These are phyloP conservation scores for Fusarium circinatum DNA, from an alignment of 2,329 filamentous ascomycete species.

Conservation along the genomic window DNA sequence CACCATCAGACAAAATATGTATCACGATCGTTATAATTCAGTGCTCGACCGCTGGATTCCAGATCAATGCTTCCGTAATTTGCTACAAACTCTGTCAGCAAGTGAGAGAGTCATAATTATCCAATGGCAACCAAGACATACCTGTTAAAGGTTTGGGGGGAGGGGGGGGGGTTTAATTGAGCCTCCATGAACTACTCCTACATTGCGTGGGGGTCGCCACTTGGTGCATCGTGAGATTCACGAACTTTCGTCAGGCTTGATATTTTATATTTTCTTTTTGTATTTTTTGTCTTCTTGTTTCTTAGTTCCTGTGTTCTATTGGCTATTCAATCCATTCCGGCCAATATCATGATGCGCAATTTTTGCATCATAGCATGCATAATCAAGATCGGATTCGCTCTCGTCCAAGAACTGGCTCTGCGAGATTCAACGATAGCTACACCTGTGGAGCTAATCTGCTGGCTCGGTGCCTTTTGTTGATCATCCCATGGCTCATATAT, in stretches of 20 bases:
- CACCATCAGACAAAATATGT: not conserved
- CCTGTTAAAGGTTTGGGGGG: not conserved
- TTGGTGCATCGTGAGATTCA: not conserved
- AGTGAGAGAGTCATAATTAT: not conserved
- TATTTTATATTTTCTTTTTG: not conserved
- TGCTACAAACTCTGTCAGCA: not conserved
- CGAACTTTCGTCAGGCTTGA: not conserved
- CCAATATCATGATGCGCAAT: not conserved
- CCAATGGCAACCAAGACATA: not conserved
- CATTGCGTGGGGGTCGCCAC: not conserved
- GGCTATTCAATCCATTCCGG: not conserved
- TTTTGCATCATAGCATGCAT: constrained; percentile 1
- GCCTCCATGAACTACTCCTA: not conserved
- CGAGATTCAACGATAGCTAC: constrained; percentile 6
- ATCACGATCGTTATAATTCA: constrained; percentile 5
- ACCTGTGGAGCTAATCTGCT: not conserved
- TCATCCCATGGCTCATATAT: not conserved
- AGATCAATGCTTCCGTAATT: not conserved
- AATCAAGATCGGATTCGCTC: not conserved
- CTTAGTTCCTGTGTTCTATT: not conserved
- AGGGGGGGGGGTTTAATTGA: not conserved
- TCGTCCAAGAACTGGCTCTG: not conserved
- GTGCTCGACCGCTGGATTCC: not conserved
- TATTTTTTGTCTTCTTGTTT: not conserved
- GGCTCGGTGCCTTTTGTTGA: not conserved